These are phyloP conservation scores for Vitis hybrid DNA, from an alignment of 177 flowering plant genomes.

Conservation along the genomic window DNA sequence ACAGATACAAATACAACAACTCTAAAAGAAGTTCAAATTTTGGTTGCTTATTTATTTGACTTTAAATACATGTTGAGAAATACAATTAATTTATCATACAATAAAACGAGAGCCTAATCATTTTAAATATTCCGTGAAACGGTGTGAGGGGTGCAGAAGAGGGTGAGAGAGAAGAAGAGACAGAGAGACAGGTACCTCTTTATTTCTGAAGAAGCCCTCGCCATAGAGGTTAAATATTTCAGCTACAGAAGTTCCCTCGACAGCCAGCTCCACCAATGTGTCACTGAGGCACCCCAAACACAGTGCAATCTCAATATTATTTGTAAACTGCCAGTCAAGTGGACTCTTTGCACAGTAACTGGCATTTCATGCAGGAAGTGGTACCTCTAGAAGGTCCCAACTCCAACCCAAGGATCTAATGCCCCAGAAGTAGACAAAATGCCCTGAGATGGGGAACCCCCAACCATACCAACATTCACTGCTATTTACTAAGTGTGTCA, in stretches of 20 bases:
- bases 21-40: too few relatives aligned
- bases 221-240: constrained; percentile 82
- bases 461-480: too few relatives aligned
- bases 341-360: too few relatives aligned
- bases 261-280: constrained; percentile 67
- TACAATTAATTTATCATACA: too few relatives aligned
- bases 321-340: neutral
- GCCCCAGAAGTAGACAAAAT: neutral
- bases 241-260: constrained; percentile 70
- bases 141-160: too few relatives aligned
- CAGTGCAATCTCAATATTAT: neutral
- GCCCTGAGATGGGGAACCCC: too few relatives aligned
- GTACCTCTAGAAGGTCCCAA: neutral
- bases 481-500: too few relatives aligned
- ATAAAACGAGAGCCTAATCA: too few relatives aligned
- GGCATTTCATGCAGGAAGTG: neutral
- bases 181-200: constrained; percentile 47
- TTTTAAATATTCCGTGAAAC: too few relatives aligned
- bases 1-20: too few relatives aligned
- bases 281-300: constrained; percentile 58
- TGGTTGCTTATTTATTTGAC: too few relatives aligned
- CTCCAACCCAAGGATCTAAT: neutral
- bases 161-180: neutral
- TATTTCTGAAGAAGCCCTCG: constrained; percentile 79
- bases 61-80: too few relatives aligned